Evolutionary conservation across 116 monocot species (phyloP).

Genomic region (Iris pallida): DNA sequence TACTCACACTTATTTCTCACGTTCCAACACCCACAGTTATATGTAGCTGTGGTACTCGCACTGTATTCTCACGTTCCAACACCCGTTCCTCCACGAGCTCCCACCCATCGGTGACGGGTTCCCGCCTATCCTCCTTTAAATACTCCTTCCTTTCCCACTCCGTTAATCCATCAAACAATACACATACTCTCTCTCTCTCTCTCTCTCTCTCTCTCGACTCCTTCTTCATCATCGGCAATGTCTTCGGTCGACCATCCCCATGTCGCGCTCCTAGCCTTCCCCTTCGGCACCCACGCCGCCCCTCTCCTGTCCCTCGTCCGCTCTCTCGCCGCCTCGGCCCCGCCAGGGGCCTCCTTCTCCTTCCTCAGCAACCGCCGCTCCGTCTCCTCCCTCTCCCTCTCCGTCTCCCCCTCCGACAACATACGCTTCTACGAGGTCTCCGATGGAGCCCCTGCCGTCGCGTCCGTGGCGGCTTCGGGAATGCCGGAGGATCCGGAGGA

Average conservation of each 20-base stretch:
- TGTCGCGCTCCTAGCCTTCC: constrained; percentile 68
- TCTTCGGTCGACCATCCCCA: constrained; percentile 13
- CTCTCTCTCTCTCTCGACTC: no score
- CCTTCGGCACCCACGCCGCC: constrained; percentile 64
- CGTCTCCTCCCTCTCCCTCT: constrained; percentile 16
- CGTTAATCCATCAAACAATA: no score
- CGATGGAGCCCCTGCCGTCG: constrained; percentile 15
- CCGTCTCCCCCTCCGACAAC: constrained; percentile 1
- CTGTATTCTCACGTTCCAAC: no score
- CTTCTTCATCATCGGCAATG: background rate
- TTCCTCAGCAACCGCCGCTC: constrained; percentile 43
- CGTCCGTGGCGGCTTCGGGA: background rate
- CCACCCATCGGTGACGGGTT: no score
- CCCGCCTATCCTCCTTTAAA: no score
- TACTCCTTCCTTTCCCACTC: no score
- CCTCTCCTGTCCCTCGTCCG: constrained; percentile 50
- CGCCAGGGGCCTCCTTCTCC: constrained; percentile 49
- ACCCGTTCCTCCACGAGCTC: no score
- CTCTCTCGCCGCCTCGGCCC: constrained; percentile 43
- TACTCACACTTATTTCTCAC: no score
- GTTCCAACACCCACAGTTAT: no score
- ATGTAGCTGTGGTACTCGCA: no score
- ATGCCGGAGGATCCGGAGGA: background rate
- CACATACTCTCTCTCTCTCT: no score
- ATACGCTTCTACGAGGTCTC: constrained; percentile 16